Evolutionary conservation across 805 yeast species (phyloP).

Genomic region (Candida ortonii): DNA sequence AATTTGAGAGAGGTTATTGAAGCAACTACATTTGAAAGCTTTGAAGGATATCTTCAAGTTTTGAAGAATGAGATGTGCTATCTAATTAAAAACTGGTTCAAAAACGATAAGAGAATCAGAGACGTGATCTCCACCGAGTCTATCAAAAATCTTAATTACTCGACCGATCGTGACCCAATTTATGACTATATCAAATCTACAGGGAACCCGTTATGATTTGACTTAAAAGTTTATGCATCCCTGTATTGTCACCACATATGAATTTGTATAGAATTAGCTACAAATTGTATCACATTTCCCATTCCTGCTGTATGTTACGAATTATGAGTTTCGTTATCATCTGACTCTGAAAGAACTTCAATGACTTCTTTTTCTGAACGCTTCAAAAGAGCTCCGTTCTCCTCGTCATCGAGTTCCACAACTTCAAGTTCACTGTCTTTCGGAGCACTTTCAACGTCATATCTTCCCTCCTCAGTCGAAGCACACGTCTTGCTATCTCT

Average conservation of each 20-base stretch:
- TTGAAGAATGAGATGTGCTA: slow-evolving; percentile 56
- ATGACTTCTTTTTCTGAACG: too few relatives aligned
- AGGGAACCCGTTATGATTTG: slow-evolving; percentile 37
- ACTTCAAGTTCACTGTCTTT: slow-evolving; percentile 44
- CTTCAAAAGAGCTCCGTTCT: too few relatives aligned
- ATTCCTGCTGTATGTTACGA: too few relatives aligned
- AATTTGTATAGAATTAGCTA: too few relatives aligned
- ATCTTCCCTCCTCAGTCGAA: slow-evolving; percentile 20
- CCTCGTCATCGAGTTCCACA: slow-evolving; percentile 28
- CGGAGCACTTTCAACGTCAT: slow-evolving; percentile 36
- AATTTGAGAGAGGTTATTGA: slow-evolving; percentile 61
- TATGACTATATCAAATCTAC: slow-evolving; percentile 41
- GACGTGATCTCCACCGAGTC: slow-evolving; percentile 50
- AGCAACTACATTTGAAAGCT: slow-evolving; percentile 51
- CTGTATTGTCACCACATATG: slow-evolving; percentile 1
- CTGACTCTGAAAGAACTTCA: slow-evolving; percentile 12
- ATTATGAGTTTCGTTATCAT: too few relatives aligned
- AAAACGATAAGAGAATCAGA: slow-evolving; percentile 59
- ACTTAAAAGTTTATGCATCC: background rate
- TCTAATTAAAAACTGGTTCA: slow-evolving; percentile 66
- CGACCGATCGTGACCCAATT: slow-evolving; percentile 57
- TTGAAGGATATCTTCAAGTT: slow-evolving; percentile 40
- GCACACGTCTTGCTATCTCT: slow-evolving; percentile 52
- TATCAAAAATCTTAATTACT: slow-evolving; percentile 45
- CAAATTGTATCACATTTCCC: background rate